These are phyloP conservation scores for Thelonectria discophora DNA, from an alignment of 2,329 filamentous ascomycete species.

Conservation along the genomic window DNA sequence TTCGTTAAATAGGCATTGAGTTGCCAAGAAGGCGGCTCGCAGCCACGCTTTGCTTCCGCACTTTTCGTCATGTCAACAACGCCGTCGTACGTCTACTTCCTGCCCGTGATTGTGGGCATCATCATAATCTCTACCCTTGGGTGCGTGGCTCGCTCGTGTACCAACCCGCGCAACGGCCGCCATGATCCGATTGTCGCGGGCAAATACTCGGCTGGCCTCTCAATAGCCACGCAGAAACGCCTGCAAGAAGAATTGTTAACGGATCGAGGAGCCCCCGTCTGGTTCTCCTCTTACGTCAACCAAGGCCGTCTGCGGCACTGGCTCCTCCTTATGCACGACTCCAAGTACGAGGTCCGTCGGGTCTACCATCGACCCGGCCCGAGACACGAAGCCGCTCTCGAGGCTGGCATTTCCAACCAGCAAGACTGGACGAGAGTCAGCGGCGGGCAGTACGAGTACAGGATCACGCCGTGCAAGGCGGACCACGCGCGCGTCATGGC, in stretches of 20 bases:
- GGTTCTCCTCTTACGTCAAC: conserved; percentile 6
- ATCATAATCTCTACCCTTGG: not conserved
- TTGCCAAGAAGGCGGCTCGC: not conserved
- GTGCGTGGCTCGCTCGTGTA: not conserved
- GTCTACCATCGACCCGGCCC: not conserved
- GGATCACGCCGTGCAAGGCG: not conserved
- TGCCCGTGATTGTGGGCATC: not conserved
- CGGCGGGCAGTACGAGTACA: conserved; percentile 9
- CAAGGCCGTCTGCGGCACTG: not conserved
- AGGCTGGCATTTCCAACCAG: not conserved
- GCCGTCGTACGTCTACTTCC: not conserved
- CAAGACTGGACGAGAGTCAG: conserved; percentile 6
- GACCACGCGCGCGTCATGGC: conserved; percentile 1
- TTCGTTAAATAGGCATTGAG: conserved; percentile 7
- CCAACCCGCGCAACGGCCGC: not conserved
- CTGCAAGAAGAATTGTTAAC: conserved; percentile 7
- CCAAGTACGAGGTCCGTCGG: conserved; percentile 11
- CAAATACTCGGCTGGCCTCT: not conserved
- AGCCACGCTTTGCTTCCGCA: not conserved
- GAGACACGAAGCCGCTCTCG: not conserved
- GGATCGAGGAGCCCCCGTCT: conserved; percentile 8
- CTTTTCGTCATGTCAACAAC: not conserved
- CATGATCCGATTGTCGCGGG: not conserved
- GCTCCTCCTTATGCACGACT: conserved; percentile 2
- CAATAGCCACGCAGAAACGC: conserved; percentile 1